Evolutionary conservation across 2,329 filamentous ascomycete genomes (phyloP).

Genomic region (Aschersonia sp.): DNA sequence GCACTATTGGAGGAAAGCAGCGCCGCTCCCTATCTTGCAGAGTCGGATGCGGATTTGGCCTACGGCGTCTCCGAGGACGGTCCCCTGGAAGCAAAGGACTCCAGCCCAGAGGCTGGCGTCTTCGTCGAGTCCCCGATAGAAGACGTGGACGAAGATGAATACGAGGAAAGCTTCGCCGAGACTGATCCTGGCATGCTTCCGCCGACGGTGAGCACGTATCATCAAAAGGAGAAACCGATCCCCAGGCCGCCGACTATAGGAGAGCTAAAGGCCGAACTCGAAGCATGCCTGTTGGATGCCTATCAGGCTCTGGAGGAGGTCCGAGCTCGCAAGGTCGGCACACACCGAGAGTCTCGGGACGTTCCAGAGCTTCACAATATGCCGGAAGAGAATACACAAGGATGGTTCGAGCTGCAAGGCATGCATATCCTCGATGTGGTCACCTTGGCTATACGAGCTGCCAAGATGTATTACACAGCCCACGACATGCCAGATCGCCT

Average conservation of each 20-base stretch:
- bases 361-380: slow-evolving; percentile 21
- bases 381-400: slow-evolving; percentile 35
- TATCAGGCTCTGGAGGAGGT: slow-evolving; percentile 51
- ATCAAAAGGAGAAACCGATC: slow-evolving; percentile 65
- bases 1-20: slow-evolving; percentile 29
- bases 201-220: slow-evolving; percentile 95
- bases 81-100: slow-evolving; percentile 38
- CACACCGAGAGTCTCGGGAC: slow-evolving; percentile 13
- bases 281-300: slow-evolving; percentile 55
- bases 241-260: slow-evolving; percentile 72
- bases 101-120: slow-evolving; percentile 19
- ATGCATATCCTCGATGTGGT: slow-evolving; percentile 85
- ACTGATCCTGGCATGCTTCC: slow-evolving; percentile 71
- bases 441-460: slow-evolving; percentile 87
- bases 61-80: slow-evolving; percentile 44
- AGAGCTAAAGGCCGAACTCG: slow-evolving; percentile 56
- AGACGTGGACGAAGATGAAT: slow-evolving; percentile 29
- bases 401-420: slow-evolving; percentile 78
- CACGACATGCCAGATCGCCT: slow-evolving; percentile 78
- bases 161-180: slow-evolving; percentile 44
- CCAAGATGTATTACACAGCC: slow-evolving; percentile 90
- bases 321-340: slow-evolving; percentile 20
- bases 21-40: slow-evolving; percentile 21
- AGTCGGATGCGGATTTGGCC: slow-evolving; percentile 40
- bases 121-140: slow-evolving; percentile 34